Evolutionary conservation across 495 filamentous ascomycete species (phyloP).

Genomic region (Entonaema liquescens): DNA sequence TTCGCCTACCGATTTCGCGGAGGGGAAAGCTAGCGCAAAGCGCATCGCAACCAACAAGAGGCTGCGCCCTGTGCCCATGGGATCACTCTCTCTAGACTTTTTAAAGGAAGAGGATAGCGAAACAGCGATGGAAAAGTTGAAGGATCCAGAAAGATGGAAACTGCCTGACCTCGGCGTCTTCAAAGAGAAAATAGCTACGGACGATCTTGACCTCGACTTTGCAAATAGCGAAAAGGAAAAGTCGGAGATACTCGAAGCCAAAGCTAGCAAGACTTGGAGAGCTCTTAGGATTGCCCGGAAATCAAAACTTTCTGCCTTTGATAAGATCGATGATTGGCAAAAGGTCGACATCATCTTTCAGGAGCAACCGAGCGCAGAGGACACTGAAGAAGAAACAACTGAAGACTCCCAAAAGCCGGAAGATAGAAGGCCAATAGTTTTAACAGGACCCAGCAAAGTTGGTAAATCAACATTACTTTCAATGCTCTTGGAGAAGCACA

Average conservation of each 20-base stretch:
- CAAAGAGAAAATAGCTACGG: constrained; percentile 68
- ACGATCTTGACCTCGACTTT: constrained; percentile 85
- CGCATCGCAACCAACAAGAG: constrained; percentile 73
- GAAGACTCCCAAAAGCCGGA: constrained; percentile 48
- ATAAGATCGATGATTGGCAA: constrained; percentile 84
- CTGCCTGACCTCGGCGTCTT: constrained; percentile 58
- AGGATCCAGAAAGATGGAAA: constrained; percentile 54
- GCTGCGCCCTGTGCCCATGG: constrained; percentile 71
- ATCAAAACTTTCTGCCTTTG: constrained; percentile 76
- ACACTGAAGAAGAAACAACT: constrained; percentile 30
- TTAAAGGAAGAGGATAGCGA: constrained; percentile 68
- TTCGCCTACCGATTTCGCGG: constrained; percentile 68
- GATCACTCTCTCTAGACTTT: constrained; percentile 77
- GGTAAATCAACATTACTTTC: constrained; percentile 51
- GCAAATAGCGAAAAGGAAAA: constrained; percentile 75
- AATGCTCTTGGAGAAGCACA: constrained; percentile 54
- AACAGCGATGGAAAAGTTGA: constrained; percentile 58
- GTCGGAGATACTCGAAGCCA: constrained; percentile 68
- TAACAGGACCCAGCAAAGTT: constrained; percentile 54
- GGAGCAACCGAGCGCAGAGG: constrained; percentile 43
- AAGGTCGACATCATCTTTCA: constrained; percentile 66
- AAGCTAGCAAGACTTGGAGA: constrained; percentile 88
- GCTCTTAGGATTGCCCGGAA: constrained; percentile 79
- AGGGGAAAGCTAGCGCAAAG: constrained; percentile 69
- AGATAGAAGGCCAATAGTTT: constrained; percentile 55